These are phyloP conservation scores for Arachnopeziza araneosa DNA, from an alignment of 2,329 filamentous ascomycete genomes.

Conservation along the genomic window DNA sequence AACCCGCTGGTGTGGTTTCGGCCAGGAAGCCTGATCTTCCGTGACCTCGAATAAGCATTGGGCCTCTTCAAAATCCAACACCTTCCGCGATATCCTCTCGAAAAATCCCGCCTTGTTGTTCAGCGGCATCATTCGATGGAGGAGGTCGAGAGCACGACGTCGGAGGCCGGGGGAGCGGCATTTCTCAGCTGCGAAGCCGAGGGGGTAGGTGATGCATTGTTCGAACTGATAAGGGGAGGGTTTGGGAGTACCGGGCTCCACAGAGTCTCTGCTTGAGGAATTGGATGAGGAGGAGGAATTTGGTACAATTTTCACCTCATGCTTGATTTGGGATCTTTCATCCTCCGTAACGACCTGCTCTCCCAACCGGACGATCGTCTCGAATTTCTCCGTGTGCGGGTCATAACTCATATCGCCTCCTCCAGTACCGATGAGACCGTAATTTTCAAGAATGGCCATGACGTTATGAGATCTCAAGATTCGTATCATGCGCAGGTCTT, in stretches of 20 bases:
- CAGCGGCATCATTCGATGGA: background rate
- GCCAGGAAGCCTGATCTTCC: background rate
- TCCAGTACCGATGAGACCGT: background rate
- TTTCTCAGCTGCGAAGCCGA: background rate
- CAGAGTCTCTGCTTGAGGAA: background rate
- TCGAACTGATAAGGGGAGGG: background rate
- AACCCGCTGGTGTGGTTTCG: background rate
- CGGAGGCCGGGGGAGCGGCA: background rate
- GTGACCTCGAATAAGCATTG: background rate
- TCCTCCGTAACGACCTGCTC: background rate
- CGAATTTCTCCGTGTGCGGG: background rate
- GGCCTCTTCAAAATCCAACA: background rate
- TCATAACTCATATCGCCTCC: background rate
- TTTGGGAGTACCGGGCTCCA: background rate
- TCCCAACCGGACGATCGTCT: background rate
- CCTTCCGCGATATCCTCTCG: background rate
- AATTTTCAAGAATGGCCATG: background rate
- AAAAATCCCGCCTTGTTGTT: background rate
- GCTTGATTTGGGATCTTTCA: background rate
- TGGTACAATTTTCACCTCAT: background rate
- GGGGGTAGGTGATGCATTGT: background rate
- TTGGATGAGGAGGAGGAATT: background rate
- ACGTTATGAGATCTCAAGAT: background rate
- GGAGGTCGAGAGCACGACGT: background rate
- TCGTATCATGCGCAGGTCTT: background rate